Evolutionary conservation across 257 asterid genomes (phyloP), one percentile per base, ranked within the genome.

Genomic region (Przewalskia tangutica): DNA sequence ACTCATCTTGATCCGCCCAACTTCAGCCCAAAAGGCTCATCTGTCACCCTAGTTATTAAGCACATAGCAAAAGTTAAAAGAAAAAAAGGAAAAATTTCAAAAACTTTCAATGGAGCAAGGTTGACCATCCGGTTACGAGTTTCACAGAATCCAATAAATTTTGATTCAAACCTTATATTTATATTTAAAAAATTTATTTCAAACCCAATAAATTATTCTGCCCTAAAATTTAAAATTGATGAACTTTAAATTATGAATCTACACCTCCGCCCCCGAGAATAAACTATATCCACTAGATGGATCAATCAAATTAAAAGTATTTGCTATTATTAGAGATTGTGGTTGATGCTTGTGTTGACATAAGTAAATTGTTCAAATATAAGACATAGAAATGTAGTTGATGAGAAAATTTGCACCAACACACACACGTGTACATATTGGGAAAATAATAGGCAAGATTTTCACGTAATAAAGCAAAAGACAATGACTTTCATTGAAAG

Each of bases 381-480:
- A 13, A 68, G 46, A 46, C 16, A 75, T 12, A 76, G 58, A 12
- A 8, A 60, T 77, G 50, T 2, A 40, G 13, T 53, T 9, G 1
- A 51, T 54, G 46, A 62, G 77, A 54, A 17, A 53, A 17, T 0
- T 32, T 64, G 11, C 82, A 23, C 77, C 78, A 73, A 78, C 84
- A 77, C 78, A 77, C 78, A 20, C 42, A 46, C 38, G 44, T 20
- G 42, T 12, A 65, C 12, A 59, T 20, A 56, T 77, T 27, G 68
- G 32, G 44, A 71, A 81, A 82, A 34, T 18, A 83, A 77, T 76
- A 78, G 88, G 84, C 91, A 83, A 82, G 42, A 77, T 58, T 67
- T 85, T 85, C 89, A 89, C 91, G 91, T 85, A 91, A 75, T 84
- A 88, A 89, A 89, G 89, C 83, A 85, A 87, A 88, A 79, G 84